Percentiles rank a stretch among this genome's conserved stretches.
These are phyloP conservation scores for Talaromyces funiculosus DNA, from an alignment of 2,329 filamentous ascomycete species.

Conservation along the genomic window DNA sequence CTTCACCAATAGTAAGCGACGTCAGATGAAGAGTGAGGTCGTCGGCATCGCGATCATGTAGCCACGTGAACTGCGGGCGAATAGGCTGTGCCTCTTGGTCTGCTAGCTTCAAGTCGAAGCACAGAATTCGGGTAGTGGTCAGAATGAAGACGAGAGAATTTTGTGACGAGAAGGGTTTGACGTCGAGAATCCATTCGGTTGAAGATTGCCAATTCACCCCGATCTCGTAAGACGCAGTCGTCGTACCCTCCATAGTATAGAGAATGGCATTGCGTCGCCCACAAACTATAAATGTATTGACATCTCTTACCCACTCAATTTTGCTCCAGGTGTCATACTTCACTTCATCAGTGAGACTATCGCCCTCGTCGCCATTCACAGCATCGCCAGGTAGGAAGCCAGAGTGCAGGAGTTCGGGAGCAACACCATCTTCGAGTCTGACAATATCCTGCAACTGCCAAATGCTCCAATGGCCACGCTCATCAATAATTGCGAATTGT, in stretches of 20 bases:
- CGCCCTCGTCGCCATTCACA: constrained; percentile 13
- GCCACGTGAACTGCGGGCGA: constrained; percentile 42
- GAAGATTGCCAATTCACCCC: constrained; percentile 32
- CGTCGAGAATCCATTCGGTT: constrained; percentile 52
- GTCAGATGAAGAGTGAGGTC: constrained; percentile 47
- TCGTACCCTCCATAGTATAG: constrained; percentile 27
- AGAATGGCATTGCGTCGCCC: constrained; percentile 41
- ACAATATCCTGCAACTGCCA: constrained; percentile 37
- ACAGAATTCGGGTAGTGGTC: constrained; percentile 48
- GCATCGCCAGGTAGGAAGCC: constrained; percentile 28
- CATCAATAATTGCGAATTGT: constrained; percentile 54
- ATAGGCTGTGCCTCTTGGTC: constrained; percentile 25
- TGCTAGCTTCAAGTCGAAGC: constrained; percentile 36
- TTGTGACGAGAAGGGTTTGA: constrained; percentile 40
- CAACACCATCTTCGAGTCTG: constrained; percentile 24
- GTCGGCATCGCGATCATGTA: constrained; percentile 50
- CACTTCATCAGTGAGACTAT: constrained; percentile 10
- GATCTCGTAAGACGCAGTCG: constrained; percentile 25
- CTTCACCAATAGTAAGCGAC: constrained; percentile 26
- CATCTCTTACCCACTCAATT: constrained; percentile 36
- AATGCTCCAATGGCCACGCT: constrained; percentile 50
- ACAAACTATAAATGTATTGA: constrained; percentile 46
- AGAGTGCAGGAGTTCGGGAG: constrained; percentile 20
- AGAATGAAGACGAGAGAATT: constrained; percentile 47
- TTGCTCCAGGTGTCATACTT: constrained; percentile 41